Conservation (phyloP, 2,329 filamentous ascomycete genomes). For the Blastomyces parvus region DNA sequence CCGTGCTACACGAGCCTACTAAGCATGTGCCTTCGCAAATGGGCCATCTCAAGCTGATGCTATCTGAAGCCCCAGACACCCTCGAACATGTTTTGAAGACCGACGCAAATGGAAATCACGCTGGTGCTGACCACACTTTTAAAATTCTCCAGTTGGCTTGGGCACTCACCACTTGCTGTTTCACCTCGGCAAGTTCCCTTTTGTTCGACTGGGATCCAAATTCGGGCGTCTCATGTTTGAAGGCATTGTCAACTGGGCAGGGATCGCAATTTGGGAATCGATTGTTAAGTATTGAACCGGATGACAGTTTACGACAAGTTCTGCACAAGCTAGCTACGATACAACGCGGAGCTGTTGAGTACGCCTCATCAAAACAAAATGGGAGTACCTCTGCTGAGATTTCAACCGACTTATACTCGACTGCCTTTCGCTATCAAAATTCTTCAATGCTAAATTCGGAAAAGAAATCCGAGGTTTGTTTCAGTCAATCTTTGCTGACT, state of each 20-base stretch:
- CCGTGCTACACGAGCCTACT: neutral
- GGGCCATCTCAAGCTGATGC: neutral
- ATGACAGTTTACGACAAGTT: slow-evolving; percentile 2
- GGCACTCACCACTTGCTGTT: slow-evolving; percentile 6
- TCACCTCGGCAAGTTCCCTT: neutral
- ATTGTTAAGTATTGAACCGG: slow-evolving; percentile 2
- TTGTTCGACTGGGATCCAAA: neutral
- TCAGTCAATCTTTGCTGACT: neutral
- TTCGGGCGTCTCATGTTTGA: neutral
- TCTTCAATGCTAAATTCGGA: neutral
- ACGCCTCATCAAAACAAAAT: neutral
- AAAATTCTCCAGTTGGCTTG: slow-evolving; percentile 7
- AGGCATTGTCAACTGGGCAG: neutral
- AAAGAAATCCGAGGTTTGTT: neutral
- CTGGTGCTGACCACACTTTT: neutral
- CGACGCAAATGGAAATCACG: neutral
- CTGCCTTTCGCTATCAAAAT: slow-evolving; percentile 1
- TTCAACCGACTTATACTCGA: neutral
- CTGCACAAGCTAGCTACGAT: neutral
- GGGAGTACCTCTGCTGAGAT: neutral
- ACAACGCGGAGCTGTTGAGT: neutral
- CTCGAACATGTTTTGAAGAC: slow-evolving; percentile 2
- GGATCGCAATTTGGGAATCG: neutral
- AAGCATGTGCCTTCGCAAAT: neutral
- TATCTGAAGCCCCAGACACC: neutral